Evolutionary conservation across 208 protist species (phyloP), one percentile per base, ranked within the genome.

Genomic region (Porcisia deanei): DNA sequence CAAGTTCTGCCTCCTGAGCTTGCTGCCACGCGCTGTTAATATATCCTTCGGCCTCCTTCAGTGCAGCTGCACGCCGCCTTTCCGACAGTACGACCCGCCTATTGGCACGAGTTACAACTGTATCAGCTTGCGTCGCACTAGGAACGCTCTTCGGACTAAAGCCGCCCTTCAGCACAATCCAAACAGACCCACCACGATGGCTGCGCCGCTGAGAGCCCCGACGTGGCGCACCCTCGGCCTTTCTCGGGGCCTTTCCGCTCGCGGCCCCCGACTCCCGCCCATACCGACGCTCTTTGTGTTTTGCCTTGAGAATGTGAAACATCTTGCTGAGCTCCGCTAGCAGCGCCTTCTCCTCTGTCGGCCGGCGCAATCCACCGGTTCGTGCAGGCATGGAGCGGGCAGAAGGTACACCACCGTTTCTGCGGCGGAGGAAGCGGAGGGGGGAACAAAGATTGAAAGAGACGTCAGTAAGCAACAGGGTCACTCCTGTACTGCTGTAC

Each of bases 81-180:
- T 90, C 81, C 1, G 87, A 88, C 1, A 89, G 84, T 9, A 75
- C n/a, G 0, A 77, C 80, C 14, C 90, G 90, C 53, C 54, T 37
- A 2, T 43, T 4, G 0, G 82, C 81, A 22, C 77, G 79, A 8
- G 22, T 14, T 10, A 45, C 53, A 0, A 85, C 76, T 25, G 12
- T 2, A 1, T 4, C 7, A 0, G 37, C 22, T 34, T 85, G 52
- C 1, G 75, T 20, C 1, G 76, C 61, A 6, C 70, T 72, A 14
- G 90, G 90, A 10, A 92, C 86, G 3, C 52, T 65, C 52, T 34
- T 52, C 1, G 69, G 63, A 30, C 78, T 45, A 73, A 96, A 94
- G 53, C 88, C 88, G 39, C 92, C 92, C 65, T 96, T 96, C 47
- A 96, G 70, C n/a, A 89, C 73, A 30, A 96, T 87, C 91, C 92